These are phyloP conservation scores for Pestalotiopsis sp. DNA, from an alignment of 2,329 filamentous ascomycete species.

Conservation along the genomic window DNA sequence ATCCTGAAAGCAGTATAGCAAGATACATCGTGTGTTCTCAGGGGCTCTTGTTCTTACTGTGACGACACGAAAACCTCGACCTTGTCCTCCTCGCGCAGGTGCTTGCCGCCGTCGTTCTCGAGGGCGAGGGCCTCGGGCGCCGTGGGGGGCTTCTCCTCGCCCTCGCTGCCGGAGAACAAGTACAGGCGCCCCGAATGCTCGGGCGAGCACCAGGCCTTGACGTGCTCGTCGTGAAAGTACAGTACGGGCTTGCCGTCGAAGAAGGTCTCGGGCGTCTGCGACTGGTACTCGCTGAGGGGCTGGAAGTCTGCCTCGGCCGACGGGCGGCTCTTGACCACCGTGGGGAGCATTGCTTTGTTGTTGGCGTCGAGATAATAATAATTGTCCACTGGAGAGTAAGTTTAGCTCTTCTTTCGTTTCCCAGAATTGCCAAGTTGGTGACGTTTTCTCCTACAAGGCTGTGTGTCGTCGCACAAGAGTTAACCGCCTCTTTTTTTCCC, in stretches of 20 bases:
- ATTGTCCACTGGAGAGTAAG: not conserved
- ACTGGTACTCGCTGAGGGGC: conserved; percentile 68
- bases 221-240: conserved; percentile 60
- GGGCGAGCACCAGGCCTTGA: conserved; percentile 59
- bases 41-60: too few species aligned
- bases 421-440: not conserved
- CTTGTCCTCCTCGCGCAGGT: conserved; percentile 39
- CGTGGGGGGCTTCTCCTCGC: conserved; percentile 23
- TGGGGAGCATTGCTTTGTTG: conserved; percentile 41
- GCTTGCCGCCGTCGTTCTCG: conserved; percentile 31
- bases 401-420: not conserved
- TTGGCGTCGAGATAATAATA: too few species aligned
- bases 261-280: conserved; percentile 73
- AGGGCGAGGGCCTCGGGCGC: conserved; percentile 33
- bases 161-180: conserved; percentile 47
- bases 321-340: conserved; percentile 60
- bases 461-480: not conserved
- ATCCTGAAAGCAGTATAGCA: not conserved
- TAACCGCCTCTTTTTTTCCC: not conserved
- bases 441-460: not conserved
- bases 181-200: conserved; percentile 57
- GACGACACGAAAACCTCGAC: conserved; percentile 63
- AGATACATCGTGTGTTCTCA: too few species aligned
- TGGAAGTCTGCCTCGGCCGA: conserved; percentile 58
- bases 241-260: conserved; percentile 72